Evolutionary conservation across 495 filamentous ascomycete species (phyloP).

Genomic region (Aspergillus conjunctus): DNA sequence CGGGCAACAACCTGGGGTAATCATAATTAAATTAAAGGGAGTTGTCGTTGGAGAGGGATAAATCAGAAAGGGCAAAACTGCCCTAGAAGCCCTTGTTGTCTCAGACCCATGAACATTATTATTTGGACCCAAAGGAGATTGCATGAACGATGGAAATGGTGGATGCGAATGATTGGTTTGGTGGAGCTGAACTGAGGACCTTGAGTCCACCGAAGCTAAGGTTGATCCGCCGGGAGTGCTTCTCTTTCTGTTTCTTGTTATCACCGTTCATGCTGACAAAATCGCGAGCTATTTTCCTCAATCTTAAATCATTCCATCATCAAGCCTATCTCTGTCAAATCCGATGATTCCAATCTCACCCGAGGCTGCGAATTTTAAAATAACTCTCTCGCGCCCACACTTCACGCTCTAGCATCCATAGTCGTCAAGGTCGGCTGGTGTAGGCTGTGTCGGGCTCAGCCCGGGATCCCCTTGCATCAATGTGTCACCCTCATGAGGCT

Average conservation of each 20-base stretch:
- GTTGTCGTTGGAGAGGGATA: background rate
- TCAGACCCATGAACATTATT: background rate
- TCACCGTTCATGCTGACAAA: no score
- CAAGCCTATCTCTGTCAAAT: background rate
- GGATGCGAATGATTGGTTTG: background rate
- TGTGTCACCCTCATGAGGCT: slow-evolving; percentile 29
- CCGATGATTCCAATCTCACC: background rate
- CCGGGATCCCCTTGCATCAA: slow-evolving; percentile 26
- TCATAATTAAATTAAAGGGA: no score
- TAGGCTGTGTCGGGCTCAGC: slow-evolving; percentile 3
- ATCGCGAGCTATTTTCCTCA: no score
- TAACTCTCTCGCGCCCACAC: background rate
- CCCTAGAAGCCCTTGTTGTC: background rate
- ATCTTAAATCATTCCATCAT: background rate
- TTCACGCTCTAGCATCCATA: background rate
- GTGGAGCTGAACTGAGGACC: background rate
- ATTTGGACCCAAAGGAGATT: background rate
- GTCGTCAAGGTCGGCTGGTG: background rate
- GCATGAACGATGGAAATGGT: slow-evolving; percentile 3
- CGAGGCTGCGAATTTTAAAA: background rate
- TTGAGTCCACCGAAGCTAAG: background rate
- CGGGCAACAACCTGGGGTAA: no score
- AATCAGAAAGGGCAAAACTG: background rate
- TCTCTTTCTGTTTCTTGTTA: background rate
- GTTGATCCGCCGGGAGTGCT: background rate